A percentile compares a stretch with the other conserved stretches of the same genome.
These are phyloP conservation scores for Penicillium steckii DNA, from an alignment of 495 filamentous ascomycete genomes.

Conservation along the genomic window DNA sequence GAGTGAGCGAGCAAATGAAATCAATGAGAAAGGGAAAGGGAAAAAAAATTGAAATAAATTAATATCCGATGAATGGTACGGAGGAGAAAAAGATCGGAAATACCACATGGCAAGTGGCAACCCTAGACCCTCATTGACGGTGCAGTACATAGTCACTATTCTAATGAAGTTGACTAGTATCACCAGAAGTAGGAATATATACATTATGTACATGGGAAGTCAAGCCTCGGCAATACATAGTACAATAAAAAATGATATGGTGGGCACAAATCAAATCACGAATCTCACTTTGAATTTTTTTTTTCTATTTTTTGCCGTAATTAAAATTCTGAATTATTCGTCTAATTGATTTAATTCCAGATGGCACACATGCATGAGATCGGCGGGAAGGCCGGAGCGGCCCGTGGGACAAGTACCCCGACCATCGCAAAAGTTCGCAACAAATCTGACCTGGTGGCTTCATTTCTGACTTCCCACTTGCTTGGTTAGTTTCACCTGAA, in stretches of 20 bases:
- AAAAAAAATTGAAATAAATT: background rate
- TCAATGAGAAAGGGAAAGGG: background rate
- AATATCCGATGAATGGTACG: too few relatives aligned
- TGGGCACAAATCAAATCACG: background rate
- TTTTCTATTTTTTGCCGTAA: too few relatives aligned
- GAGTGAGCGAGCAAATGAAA: background rate
- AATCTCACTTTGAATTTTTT: too few relatives aligned
- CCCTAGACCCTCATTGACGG: too few relatives aligned
- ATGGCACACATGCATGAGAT: slow-evolving; percentile 46
- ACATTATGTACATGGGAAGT: too few relatives aligned
- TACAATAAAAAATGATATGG: background rate
- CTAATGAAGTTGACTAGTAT: too few relatives aligned
- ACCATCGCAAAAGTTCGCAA: slow-evolving; percentile 19
- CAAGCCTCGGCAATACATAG: too few relatives aligned
- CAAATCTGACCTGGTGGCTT: background rate
- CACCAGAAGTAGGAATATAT: too few relatives aligned
- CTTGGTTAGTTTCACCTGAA: slow-evolving; percentile 4
- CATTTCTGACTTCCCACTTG: background rate
- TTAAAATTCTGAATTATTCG: too few relatives aligned
- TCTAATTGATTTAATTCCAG: slow-evolving; percentile 2
- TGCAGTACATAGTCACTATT: too few relatives aligned
- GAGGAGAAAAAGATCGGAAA: too few relatives aligned
- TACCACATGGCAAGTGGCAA: too few relatives aligned
- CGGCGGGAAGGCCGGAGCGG: slow-evolving; percentile 48
- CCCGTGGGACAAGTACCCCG: slow-evolving; percentile 42